phyloP scores from a whole-genome alignment of 2,329 filamentous ascomycete genomes.

The Ophiocordyceps australis region DNA sequence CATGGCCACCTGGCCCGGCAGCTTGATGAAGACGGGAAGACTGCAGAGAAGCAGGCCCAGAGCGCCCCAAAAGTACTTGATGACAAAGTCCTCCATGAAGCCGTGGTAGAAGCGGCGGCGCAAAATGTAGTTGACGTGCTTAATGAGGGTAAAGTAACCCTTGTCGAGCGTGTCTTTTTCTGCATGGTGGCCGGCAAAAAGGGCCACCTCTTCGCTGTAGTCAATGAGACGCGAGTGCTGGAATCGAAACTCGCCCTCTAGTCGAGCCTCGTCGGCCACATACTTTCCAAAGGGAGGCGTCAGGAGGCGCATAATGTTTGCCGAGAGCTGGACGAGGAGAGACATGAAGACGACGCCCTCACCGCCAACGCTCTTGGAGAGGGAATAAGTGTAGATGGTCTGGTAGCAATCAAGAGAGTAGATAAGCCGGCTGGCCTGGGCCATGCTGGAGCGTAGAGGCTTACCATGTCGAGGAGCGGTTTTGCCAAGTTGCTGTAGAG shows the following conservation, averaged over 20 bases:
- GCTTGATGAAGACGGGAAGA: constrained; percentile 87
- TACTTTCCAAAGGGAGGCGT: constrained; percentile 96
- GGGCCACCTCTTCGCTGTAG: constrained; percentile 83
- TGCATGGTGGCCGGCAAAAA: constrained; percentile 80
- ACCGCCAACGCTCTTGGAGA: constrained; percentile 88
- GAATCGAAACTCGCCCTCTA: constrained; percentile 94
- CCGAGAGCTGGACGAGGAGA: constrained; percentile 80
- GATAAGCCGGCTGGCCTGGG: no score
- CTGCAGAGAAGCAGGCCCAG: constrained; percentile 82
- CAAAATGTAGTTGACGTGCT: constrained; percentile 93
- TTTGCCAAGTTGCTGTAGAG: constrained; percentile 95
- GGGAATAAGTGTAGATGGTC: constrained; percentile 83
- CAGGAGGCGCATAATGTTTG: constrained; percentile 79
- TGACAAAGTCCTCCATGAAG: constrained; percentile 99
- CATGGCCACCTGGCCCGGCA: constrained; percentile 48
- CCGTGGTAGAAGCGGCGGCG: constrained; percentile 85
- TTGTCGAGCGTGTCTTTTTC: constrained; percentile 96
- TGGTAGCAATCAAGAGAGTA: constrained; percentile 11
- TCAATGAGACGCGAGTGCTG: constrained; percentile 91
- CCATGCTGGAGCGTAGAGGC: constrained; percentile 5
- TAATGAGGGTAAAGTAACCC: constrained; percentile 96
- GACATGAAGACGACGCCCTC: constrained; percentile 95
- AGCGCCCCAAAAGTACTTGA: constrained; percentile 98
- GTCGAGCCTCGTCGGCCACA: constrained; percentile 82
- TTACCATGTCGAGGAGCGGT: constrained; percentile 76